Conservation (phyloP, 495 filamentous ascomycete species). For the Filosporella fistucella region DNA sequence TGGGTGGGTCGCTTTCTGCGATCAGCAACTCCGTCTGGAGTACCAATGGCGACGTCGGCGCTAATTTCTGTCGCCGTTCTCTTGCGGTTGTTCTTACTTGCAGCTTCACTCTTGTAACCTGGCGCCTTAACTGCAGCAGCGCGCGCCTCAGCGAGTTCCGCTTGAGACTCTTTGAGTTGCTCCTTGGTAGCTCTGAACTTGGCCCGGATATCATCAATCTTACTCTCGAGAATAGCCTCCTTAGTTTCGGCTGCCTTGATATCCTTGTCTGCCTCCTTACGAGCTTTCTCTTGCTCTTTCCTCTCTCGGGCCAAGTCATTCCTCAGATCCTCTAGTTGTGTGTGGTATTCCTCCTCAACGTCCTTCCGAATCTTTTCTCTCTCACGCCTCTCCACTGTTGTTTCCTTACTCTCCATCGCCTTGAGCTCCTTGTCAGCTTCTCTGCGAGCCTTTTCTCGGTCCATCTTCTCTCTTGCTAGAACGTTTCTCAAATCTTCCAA, state of each 20-base stretch:
- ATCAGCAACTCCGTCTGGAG: slow-evolving; percentile 55
- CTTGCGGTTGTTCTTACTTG: slow-evolving; percentile 39
- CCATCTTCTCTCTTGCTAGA: slow-evolving; percentile 45
- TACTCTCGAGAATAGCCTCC: slow-evolving; percentile 56
- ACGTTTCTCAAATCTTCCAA: slow-evolving; percentile 46
- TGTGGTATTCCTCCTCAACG: slow-evolving; percentile 38
- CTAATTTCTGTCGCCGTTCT: slow-evolving; percentile 39
- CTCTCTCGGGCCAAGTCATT: slow-evolving; percentile 50
- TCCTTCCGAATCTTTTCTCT: slow-evolving; percentile 17
- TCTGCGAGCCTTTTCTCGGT: slow-evolving; percentile 19
- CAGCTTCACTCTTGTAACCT: too few species aligned
- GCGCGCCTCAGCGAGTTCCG: slow-evolving; percentile 36
- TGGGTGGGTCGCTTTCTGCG: slow-evolving; percentile 35
- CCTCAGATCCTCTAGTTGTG: slow-evolving; percentile 39
- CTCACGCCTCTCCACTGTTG: slow-evolving; percentile 33
- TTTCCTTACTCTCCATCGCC: slow-evolving; percentile 45
- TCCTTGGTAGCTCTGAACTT: slow-evolving; percentile 66
- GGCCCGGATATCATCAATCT: slow-evolving; percentile 58
- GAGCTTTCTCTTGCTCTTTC: slow-evolving; percentile 24
- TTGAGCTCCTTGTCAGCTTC: slow-evolving; percentile 21
- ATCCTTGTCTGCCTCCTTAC: slow-evolving; percentile 21
- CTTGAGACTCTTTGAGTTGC: slow-evolving; percentile 57
- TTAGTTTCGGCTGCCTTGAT: slow-evolving; percentile 46
- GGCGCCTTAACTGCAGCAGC: slow-evolving; percentile 1
- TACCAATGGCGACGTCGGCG: slow-evolving; percentile 52